A percentile compares a stretch with the other conserved stretches of the same genome.
Conservation (phyloP, 2,329 filamentous ascomycete genomes). For the Daldinia sp. region DNA sequence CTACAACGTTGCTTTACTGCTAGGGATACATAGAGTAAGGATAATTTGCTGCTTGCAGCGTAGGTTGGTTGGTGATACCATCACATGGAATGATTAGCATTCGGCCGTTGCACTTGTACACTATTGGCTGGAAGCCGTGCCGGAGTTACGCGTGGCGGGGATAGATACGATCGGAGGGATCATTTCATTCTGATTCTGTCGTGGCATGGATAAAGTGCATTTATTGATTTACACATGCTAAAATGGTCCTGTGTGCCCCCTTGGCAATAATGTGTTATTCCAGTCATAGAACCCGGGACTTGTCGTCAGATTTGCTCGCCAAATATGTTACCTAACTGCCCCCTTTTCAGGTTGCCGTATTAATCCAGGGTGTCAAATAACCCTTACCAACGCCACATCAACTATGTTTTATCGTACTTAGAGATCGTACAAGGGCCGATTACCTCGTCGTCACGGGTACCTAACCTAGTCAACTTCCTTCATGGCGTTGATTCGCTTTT, state of each 20-base stretch:
- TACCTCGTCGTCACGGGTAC: conserved; percentile 21
- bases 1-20: conserved; percentile 38
- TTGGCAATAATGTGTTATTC: conserved; percentile 31
- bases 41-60: conserved; percentile 42
- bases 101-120: conserved; percentile 31
- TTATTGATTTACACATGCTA: conserved; percentile 46
- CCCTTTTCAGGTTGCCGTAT: conserved; percentile 32
- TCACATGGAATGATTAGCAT: conserved; percentile 17
- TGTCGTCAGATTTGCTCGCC: conserved; percentile 27
- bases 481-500: conserved; percentile 72
- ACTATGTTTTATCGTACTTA: conserved; percentile 40
- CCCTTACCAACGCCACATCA: conserved; percentile 43
- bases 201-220: conserved; percentile 45
- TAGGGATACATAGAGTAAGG: conserved; percentile 35
- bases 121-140: conserved; percentile 19
- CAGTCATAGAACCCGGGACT: conserved; percentile 26
- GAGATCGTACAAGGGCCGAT: conserved; percentile 40
- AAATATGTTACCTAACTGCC: conserved; percentile 31
- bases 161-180: conserved; percentile 27
- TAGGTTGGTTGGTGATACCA: conserved; percentile 15
- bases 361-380: conserved; percentile 29
- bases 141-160: conserved; percentile 27
- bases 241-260: conserved; percentile 25
- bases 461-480: conserved; percentile 56
- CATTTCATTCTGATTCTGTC: conserved; percentile 34